phyloP scores from a whole-genome alignment of 1,284 basidiomycete species.

The Porphyrellus sp. region DNA sequence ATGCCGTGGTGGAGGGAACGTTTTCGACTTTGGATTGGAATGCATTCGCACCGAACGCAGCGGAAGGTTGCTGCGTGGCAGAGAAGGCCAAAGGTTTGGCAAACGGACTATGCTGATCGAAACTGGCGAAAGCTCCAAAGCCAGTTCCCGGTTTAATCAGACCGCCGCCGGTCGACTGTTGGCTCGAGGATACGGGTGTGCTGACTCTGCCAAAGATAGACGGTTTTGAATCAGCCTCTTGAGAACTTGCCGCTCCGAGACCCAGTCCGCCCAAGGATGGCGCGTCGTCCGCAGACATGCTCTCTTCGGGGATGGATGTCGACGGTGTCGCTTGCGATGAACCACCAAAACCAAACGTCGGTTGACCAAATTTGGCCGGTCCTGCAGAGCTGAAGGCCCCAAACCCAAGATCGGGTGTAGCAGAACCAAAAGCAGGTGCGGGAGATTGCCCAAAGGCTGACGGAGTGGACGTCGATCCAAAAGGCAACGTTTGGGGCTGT shows the following conservation, averaged over 20 bases:
- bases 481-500: slow-evolving; percentile 11
- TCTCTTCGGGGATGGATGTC: slow-evolving; percentile 34
- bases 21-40: slow-evolving; percentile 19
- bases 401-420: slow-evolving; percentile 28
- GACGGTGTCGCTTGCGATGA: slow-evolving; percentile 16
- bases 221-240: slow-evolving; percentile 27
- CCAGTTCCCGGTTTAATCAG: slow-evolving; percentile 40
- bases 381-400: slow-evolving; percentile 32
- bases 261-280: slow-evolving; percentile 38
- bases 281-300: slow-evolving; percentile 37
- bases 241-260: slow-evolving; percentile 33
- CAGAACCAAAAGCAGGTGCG: background rate
- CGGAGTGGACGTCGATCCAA: background rate
- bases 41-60: slow-evolving; percentile 10
- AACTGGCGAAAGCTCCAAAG: slow-evolving; percentile 39
- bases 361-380: slow-evolving; percentile 36
- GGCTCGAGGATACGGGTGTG: slow-evolving; percentile 7
- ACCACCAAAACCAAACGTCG: slow-evolving; percentile 27
- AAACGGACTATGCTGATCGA: slow-evolving; percentile 30
- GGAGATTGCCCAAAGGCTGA: background rate
- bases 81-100: slow-evolving; percentile 21
- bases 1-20: slow-evolving; percentile 4
- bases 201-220: slow-evolving; percentile 38
- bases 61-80: slow-evolving; percentile 4
- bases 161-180: slow-evolving; percentile 13